Conservation (phyloP, 1,284 basidiomycete species). For the Chiua sp. region DNA sequence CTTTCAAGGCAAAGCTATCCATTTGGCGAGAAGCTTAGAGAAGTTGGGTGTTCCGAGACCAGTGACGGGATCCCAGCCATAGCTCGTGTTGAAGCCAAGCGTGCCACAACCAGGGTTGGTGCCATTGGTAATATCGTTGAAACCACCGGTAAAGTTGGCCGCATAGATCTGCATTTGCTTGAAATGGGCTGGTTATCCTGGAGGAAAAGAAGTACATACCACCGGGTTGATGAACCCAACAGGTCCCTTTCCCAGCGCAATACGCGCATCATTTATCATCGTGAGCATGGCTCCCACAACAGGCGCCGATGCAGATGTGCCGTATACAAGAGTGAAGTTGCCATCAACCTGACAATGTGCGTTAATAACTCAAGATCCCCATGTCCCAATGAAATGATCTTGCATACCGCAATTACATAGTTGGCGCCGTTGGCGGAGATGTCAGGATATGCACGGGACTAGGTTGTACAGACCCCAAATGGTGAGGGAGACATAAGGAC, state of each 20-base stretch:
- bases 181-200: neutral
- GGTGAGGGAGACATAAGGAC: neutral
- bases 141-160: conserved; percentile 21
- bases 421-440: conserved; percentile 47
- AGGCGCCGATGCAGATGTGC: conserved; percentile 48
- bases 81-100: conserved; percentile 39
- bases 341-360: conserved; percentile 35
- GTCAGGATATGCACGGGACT: conserved; percentile 53
- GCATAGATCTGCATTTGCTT: conserved; percentile 30
- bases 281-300: conserved; percentile 50
- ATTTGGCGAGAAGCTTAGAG: conserved; percentile 23
- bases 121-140: conserved; percentile 54
- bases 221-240: conserved; percentile 48
- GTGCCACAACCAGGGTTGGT: conserved; percentile 49
- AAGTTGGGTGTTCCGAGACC: conserved; percentile 42
- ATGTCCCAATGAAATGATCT: neutral
- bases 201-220: conserved; percentile 21
- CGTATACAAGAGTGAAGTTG: conserved; percentile 40
- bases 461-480: neutral
- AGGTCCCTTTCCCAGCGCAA: conserved; percentile 41
- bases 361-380: neutral
- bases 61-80: conserved; percentile 48
- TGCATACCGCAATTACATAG: conserved; percentile 41
- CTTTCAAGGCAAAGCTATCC: conserved; percentile 26
- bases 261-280: conserved; percentile 54